Percentiles rank a stretch among this genome's conserved stretches.
Evolutionary conservation across 805 yeast genomes (phyloP).

Genomic region (Ogataea populi-albae): DNA sequence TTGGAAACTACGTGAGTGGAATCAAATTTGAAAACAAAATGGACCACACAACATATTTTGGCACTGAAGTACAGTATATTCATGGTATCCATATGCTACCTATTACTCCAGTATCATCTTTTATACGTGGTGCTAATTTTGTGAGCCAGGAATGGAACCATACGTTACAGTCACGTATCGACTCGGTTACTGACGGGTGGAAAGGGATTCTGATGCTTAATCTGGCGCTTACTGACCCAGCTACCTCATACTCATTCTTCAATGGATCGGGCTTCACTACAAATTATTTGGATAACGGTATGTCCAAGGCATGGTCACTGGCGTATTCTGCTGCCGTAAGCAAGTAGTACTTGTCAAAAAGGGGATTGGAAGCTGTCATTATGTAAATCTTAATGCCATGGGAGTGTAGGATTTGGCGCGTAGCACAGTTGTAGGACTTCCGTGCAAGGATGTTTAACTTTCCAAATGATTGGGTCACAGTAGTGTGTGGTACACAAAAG

Average conservation of each 20-base stretch:
- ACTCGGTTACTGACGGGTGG: slow-evolving; percentile 67
- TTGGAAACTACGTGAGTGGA: slow-evolving; percentile 58
- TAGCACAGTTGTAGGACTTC: too few species aligned
- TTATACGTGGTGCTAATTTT: slow-evolving; percentile 52
- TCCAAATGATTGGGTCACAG: too few species aligned
- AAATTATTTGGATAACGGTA: slow-evolving; percentile 72
- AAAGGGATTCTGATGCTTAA: slow-evolving; percentile 72
- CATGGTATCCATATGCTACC: slow-evolving; percentile 80
- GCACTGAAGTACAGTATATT: slow-evolving; percentile 51
- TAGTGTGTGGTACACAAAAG: too few species aligned
- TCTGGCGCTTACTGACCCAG: slow-evolving; percentile 71
- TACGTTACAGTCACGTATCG: slow-evolving; percentile 44
- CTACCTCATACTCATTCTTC: slow-evolving; percentile 60
- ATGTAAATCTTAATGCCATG: too few species aligned
- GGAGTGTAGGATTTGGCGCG: too few species aligned
- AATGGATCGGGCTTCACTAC: slow-evolving; percentile 50
- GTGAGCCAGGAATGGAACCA: slow-evolving; percentile 67
- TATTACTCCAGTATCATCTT: slow-evolving; percentile 62
- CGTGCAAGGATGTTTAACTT: too few species aligned
- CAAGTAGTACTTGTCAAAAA: too few species aligned
- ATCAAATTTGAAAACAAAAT: slow-evolving; percentile 65
- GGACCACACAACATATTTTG: slow-evolving; percentile 66
- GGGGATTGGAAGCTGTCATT: too few species aligned
- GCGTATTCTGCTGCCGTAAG: slow-evolving; percentile 61
- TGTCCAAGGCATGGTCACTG: slow-evolving; percentile 83